A percentile compares a stretch with the other conserved stretches of the same genome.
Conservation (phyloP, 1,284 basidiomycete genomes). For the Naganishia sp. region DNA sequence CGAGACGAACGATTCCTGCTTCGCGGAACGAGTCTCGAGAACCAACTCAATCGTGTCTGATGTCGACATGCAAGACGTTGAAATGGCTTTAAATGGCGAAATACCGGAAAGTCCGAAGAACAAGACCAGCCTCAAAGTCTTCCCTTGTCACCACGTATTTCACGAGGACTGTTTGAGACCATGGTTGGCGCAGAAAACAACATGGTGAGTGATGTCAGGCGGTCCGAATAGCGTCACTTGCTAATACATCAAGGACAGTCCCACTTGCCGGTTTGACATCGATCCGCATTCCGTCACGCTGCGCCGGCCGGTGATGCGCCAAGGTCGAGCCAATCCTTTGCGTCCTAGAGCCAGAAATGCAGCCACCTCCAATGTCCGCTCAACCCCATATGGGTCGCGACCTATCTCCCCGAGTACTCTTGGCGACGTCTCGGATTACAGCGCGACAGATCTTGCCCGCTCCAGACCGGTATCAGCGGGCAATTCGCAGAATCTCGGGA, state of each 20-base stretch:
- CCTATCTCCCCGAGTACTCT: neutral
- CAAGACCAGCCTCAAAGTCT: slow-evolving; percentile 42
- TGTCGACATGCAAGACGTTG: slow-evolving; percentile 31
- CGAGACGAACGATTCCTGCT: neutral
- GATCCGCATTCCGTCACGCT: slow-evolving; percentile 48
- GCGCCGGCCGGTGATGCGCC: slow-evolving; percentile 37
- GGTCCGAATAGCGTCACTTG: slow-evolving; percentile 1
- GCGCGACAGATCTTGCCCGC: neutral
- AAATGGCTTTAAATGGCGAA: slow-evolving; percentile 30
- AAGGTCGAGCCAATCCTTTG: slow-evolving; percentile 36
- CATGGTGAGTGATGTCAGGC: slow-evolving; percentile 43
- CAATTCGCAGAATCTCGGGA: neutral
- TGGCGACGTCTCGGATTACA: neutral
- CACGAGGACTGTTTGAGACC: slow-evolving; percentile 49
- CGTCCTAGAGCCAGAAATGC: slow-evolving; percentile 34
- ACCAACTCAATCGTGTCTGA: slow-evolving; percentile 22
- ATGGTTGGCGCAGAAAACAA: slow-evolving; percentile 50
- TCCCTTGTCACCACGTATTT: slow-evolving; percentile 54
- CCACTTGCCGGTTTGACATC: slow-evolving; percentile 52
- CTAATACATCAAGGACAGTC: slow-evolving; percentile 37
- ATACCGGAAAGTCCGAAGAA: slow-evolving; percentile 34
- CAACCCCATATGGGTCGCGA: slow-evolving; percentile 16
- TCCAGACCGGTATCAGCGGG: neutral
- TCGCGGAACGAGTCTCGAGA: neutral
- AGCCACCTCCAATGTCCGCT: slow-evolving; percentile 8